These are phyloP conservation scores for Mimosa bimucronata DNA, from an alignment of 306 rosid genomes.

Conservation along the genomic window DNA sequence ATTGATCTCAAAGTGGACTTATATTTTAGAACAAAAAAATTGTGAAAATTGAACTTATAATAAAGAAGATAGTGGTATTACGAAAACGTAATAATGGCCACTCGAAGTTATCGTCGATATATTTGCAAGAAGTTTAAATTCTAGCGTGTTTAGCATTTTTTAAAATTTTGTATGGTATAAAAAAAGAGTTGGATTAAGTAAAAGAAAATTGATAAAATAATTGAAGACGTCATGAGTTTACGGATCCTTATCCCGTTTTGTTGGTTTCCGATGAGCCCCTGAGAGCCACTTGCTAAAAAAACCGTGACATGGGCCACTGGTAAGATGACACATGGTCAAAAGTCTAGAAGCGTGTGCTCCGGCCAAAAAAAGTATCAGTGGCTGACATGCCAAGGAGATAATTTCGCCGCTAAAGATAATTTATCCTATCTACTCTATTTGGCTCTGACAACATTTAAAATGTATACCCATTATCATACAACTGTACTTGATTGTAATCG, in stretches of 20 bases:
- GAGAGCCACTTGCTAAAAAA: background rate
- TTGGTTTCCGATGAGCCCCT: too few relatives aligned
- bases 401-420: background rate
- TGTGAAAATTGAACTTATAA: too few relatives aligned
- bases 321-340: background rate
- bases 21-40: too few relatives aligned
- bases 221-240: constrained; percentile 6
- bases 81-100: background rate
- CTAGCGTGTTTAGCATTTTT: background rate
- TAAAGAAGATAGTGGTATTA: too few relatives aligned
- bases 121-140: background rate
- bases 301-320: background rate
- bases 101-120: background rate
- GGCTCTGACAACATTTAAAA: background rate
- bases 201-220: background rate
- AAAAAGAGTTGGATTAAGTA: background rate
- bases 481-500: background rate
- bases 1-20: too few relatives aligned
- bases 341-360: background rate
- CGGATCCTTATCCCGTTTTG: background rate
- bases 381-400: background rate
- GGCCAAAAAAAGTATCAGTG: background rate
- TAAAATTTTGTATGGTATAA: background rate
- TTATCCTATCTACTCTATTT: background rate
- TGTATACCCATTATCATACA: background rate